Conservation (phyloP, 306 rosid species). For the Cucurbita argyrosperma region DNA sequence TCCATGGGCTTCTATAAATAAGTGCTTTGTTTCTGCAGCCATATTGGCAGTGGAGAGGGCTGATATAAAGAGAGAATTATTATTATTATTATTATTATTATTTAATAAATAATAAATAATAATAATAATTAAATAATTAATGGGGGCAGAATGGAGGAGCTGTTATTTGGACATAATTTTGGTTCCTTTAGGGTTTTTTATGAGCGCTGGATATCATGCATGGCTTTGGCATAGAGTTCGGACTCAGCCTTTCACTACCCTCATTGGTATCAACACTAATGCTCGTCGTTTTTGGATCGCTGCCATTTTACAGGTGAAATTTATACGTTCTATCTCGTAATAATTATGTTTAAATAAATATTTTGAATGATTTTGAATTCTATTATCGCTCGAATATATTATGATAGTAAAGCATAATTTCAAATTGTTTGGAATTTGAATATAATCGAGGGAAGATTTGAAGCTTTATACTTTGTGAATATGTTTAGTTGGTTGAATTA, state of each 20-base stretch:
- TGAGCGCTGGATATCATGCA: conserved; percentile 42
- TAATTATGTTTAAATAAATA: too few species aligned
- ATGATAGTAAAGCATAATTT: too few species aligned
- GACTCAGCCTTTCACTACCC: conserved; percentile 51
- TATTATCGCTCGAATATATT: too few species aligned
- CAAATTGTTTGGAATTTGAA: too few species aligned
- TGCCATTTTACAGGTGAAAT: conserved; percentile 49
- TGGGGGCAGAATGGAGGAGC: conserved; percentile 60
- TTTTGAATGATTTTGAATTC: too few species aligned
- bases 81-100: neutral
- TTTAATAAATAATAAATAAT: neutral
- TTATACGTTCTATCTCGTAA: too few species aligned
- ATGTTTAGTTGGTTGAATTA: too few species aligned
- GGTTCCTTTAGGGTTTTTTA: conserved; percentile 56
- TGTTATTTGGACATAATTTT: conserved; percentile 71
- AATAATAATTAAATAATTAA: neutral
- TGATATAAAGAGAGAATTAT: neutral
- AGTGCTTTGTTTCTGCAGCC: neutral
- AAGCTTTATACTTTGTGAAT: too few species aligned
- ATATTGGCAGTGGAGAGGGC: neutral
- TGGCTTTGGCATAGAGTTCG: conserved; percentile 74
- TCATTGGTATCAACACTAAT: conserved; percentile 61
- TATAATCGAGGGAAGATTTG: too few species aligned
- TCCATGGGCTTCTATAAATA: neutral
- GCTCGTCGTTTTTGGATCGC: conserved; percentile 81